Evolutionary conservation across 768 basidiomycete genomes (phyloP), one percentile per base, ranked within the genome.

Genomic region (Tricholoma hemisulphureum): DNA sequence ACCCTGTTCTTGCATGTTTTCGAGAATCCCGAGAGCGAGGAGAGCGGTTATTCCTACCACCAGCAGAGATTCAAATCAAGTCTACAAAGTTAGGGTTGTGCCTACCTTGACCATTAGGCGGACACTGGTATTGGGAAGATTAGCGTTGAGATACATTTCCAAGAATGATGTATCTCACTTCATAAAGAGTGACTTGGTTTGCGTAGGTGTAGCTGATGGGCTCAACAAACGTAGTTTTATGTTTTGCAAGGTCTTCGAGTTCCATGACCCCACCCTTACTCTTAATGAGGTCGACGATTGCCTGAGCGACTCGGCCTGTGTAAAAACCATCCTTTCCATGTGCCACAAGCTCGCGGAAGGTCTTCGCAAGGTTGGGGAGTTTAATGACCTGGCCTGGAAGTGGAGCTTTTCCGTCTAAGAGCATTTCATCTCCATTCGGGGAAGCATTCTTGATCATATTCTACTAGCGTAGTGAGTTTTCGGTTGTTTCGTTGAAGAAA

Each of bases 251-350:
- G 70, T 99, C 97, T n/a, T 89, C 86, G 11, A 98, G 80, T 51
- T 88, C 89, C 95, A 99, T 95, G 7, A 95, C 82, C 18, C 97
- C 97, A 16, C 96, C 96, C 63, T 88, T 82, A 70, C 84, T 86
- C 71, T 92, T 77, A 50, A 97, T 83, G 28, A 98, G 79, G 50
- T 94, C 86, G 8, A 95, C 89, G 55, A 97, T 91, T 3, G 91
- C 92, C 69, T 95, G 78, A 0, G 97, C 97, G 14, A 98, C 72
- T 14, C 91, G 78, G 2, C 97, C 97, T 67, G 87, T 93, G 75
- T 99, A 99, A 72, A 93, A 99, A 0, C 96, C 97, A 56, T 89
- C 87, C 65, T 89, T 94, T 2, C 96, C 96, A 13, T 93, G 75
- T 60, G 83, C 80, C 0, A 85, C 92, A 8, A 98, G 77, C 48